Conservation (phyloP, 1,139 yeast species). For the Ogataea hybrid region DNA sequence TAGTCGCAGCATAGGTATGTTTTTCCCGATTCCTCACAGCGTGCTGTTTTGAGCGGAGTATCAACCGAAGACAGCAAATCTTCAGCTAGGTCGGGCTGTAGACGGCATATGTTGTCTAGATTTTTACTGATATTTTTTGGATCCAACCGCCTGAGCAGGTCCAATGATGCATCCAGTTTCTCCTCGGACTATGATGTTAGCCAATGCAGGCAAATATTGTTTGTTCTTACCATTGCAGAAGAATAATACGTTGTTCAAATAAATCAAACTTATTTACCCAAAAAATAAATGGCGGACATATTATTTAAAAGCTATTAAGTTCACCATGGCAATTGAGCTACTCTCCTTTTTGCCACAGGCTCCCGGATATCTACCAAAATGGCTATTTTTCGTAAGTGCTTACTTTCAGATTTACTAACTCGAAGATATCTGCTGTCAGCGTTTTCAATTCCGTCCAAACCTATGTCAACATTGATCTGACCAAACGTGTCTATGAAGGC, state of each 20-base stretch:
- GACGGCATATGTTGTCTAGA: constrained; percentile 64
- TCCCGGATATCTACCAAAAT: constrained; percentile 59
- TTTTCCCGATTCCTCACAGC: constrained; percentile 61
- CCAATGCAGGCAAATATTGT: background rate
- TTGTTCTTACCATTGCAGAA: constrained; percentile 7
- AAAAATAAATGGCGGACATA: constrained; percentile 7
- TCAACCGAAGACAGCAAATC: constrained; percentile 87
- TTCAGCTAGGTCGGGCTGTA: constrained; percentile 82
- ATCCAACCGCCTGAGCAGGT: constrained; percentile 79
- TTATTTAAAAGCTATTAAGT: background rate
- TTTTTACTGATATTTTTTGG: constrained; percentile 68
- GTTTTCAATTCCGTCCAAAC: constrained; percentile 88
- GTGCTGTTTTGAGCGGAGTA: constrained; percentile 65
- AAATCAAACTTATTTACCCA: constrained; percentile 3
- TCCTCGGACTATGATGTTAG: constrained; percentile 46
- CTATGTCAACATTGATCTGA: constrained; percentile 66
- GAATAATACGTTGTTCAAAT: constrained; percentile 7
- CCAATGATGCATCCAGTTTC: constrained; percentile 83
- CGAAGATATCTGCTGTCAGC: constrained; percentile 75
- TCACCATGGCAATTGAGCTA: constrained; percentile 2
- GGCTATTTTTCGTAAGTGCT: constrained; percentile 54
- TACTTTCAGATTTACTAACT: constrained; percentile 1
- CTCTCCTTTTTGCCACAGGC: constrained; percentile 37
- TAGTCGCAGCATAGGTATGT: constrained; percentile 86
- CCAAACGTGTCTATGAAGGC: constrained; percentile 74